Conservation (phyloP, 305 asterid genomes). For the Fraxinus latifolia region DNA sequence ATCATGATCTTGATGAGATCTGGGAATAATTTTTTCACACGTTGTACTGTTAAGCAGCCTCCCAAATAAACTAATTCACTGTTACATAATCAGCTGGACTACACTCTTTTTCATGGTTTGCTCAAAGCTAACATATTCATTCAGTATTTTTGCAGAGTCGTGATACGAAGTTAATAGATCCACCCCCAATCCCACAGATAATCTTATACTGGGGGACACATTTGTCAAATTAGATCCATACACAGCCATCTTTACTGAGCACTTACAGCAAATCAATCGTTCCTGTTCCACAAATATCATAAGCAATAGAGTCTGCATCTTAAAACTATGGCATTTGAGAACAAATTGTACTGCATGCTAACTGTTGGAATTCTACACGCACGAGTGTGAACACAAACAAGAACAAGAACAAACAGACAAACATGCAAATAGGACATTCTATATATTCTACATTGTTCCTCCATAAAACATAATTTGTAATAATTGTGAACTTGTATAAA, state of each 20-base stretch:
- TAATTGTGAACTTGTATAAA: not conserved
- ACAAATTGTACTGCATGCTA: not conserved
- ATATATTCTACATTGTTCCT: not conserved
- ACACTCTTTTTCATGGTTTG: not conserved
- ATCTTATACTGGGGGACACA: not conserved
- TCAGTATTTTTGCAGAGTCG: not conserved
- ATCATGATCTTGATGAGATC: not conserved
- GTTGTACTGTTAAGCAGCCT: not conserved
- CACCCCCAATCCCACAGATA: not conserved
- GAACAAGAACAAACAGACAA: not conserved
- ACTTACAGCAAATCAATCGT: not conserved
- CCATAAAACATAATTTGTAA: not conserved
- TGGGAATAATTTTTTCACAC: not conserved
- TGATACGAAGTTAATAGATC: not conserved
- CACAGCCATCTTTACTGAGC: not conserved
- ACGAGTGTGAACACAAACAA: not conserved
- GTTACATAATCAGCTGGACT: not conserved
- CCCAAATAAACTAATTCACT: not conserved
- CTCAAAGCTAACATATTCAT: not conserved
- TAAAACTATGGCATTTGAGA: not conserved
- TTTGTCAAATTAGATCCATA: not conserved
- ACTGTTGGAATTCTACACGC: not conserved
- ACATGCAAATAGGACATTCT: not conserved
- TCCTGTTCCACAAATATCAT: not conserved
- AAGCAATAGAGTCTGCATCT: not conserved